Percentiles rank a stretch among this genome's conserved stretches.
Evolutionary conservation across 768 basidiomycete genomes (phyloP).

Genomic region (Paxillus rubicundulus): DNA sequence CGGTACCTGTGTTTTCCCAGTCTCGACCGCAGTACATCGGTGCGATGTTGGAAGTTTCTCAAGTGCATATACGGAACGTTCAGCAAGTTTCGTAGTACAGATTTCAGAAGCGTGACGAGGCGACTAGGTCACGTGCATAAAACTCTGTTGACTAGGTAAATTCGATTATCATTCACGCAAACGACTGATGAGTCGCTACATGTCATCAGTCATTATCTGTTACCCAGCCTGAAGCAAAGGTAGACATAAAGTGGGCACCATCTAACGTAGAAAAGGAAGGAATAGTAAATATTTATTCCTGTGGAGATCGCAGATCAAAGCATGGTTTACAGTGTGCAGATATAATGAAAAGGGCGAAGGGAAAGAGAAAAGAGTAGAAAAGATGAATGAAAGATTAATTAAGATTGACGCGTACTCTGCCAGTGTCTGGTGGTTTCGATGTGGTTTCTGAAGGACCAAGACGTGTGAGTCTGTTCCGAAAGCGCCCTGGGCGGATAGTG

Average conservation of each 20-base stretch:
- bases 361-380: neutral
- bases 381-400: conserved; percentile 26
- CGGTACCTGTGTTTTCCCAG: neutral
- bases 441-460: conserved; percentile 27
- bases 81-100: neutral
- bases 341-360: conserved; percentile 14
- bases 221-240: conserved; percentile 1
- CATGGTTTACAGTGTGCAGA: conserved; percentile 27
- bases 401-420: conserved; percentile 36
- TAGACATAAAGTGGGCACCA: conserved; percentile 2
- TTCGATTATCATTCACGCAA: neutral
- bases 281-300: conserved; percentile 9
- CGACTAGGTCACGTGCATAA: neutral
- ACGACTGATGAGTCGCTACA: conserved; percentile 16
- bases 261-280: conserved; percentile 8
- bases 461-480: conserved; percentile 29
- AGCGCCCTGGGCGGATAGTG: conserved; percentile 22
- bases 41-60: neutral
- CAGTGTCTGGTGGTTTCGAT: conserved; percentile 31
- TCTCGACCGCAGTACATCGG: neutral
- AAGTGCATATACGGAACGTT: neutral
- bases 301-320: conserved; percentile 22
- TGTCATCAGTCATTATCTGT: conserved; percentile 1
- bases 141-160: neutral
- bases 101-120: neutral